phyloP scores from a whole-genome alignment of 306 rosid genomes.

The Sechiopsis laciniata region DNA sequence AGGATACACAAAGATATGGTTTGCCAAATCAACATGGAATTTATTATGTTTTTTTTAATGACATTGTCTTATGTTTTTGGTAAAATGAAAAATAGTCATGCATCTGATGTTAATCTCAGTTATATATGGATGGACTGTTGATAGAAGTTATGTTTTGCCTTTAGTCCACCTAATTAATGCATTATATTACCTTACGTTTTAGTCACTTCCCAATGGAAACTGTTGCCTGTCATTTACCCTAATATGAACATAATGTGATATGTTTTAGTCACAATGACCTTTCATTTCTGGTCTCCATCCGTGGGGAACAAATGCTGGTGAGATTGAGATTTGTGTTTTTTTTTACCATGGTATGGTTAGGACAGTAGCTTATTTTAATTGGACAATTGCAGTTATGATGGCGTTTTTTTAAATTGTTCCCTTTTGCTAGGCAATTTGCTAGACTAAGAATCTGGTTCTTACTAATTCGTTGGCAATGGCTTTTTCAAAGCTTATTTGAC shows the following conservation, averaged over 20 bases:
- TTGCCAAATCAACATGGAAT: not conserved
- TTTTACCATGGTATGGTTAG: not conserved
- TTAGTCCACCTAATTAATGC: conserved; percentile 1
- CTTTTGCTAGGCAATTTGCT: not conserved
- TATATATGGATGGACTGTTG: not conserved
- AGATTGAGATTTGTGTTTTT: not conserved
- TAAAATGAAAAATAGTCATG: not conserved
- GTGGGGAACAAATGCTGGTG: not conserved
- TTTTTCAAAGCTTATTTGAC: conserved; percentile 17
- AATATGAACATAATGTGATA: not conserved
- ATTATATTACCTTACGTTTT: not conserved
- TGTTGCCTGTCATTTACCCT: not conserved
- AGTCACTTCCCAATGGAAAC: conserved; percentile 1
- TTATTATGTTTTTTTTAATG: not conserved
- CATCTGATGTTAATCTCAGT: not conserved
- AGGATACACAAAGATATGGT: not conserved
- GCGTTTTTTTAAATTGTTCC: not conserved
- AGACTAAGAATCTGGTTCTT: not conserved
- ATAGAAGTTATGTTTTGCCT: not conserved
- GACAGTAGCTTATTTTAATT: not conserved
- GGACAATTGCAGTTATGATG: not conserved
- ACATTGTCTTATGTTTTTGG: not conserved
- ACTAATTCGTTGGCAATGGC: not conserved
- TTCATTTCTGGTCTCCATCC: not conserved
- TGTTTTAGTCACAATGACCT: not conserved